Base-by-base conservation (phyloP, 1,284 basidiomycete species). In the Papiliotrema fonsecae region DNA sequence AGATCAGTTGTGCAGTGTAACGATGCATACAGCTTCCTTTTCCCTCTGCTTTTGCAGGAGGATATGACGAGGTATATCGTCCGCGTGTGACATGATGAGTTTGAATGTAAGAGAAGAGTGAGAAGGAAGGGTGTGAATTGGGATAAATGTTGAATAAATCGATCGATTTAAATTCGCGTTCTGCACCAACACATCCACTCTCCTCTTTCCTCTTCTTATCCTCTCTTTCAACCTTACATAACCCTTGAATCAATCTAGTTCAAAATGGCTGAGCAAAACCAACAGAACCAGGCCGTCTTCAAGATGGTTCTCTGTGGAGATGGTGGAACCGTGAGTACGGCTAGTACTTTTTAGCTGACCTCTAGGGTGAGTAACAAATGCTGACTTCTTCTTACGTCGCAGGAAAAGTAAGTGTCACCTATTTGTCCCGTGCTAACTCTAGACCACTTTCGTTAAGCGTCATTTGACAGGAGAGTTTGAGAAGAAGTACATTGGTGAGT, bases 381-480 rank as follows among this genome's bases (percentile, higher is more conserved):
- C 34, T 19, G 6, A 35, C 16, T 35, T 36, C 21, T 28, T 42
- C 25, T 30, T 25, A 35, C 28, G 34, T 26, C 32, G 27, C 45
- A 62, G 60, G 75, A 69, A 76, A 75, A 58, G 75, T 75, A 58
- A 55, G 58, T 49, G 14, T 37, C 25, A n/a, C 14, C 43, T 16
- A 14, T 9, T 4, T 16, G 3, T 21, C 16, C 21, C 9, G 14
- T 4, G 16, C 4, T 14, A 21, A 36, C 11, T 24, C 18, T 40
- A 96, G 80, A 96, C 91, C 56, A 96, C 92, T 53, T 96, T 97
- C 75, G 91, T 97, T 79, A 96, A 96, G 91, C 91, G 92, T 76
- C 94, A 98, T 78, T 84, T 97, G 83, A 97, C 94, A 61, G 92
- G 77, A 74, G 96, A 98, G 83, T 98, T 99, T 76, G 96, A 99